Conservation (phyloP, 805 yeast species). For the Monosporozyma siamensis region DNA sequence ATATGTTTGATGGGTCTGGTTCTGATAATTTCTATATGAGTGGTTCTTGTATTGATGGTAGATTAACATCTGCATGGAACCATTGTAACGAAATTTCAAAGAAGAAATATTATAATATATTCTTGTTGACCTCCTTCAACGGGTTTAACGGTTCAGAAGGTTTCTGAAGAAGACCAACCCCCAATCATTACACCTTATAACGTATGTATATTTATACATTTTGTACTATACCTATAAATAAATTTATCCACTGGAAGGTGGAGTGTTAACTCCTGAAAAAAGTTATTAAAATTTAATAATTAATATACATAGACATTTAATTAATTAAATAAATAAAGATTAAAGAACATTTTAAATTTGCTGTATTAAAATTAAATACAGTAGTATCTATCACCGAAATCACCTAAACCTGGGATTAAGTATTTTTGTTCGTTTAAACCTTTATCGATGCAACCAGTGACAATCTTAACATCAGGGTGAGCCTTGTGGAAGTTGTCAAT, state of each 20-base stretch:
- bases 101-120: constrained; percentile 52
- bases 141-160: constrained; percentile 72
- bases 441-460: constrained; percentile 89
- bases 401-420: constrained; percentile 93
- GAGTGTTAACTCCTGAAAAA: too few species aligned
- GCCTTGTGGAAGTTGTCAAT: constrained; percentile 63
- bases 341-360: too few species aligned
- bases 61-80: constrained; percentile 75
- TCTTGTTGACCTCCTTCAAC: constrained; percentile 58
- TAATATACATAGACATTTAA: too few species aligned
- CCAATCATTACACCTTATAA: too few species aligned
- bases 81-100: constrained; percentile 65
- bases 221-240: neutral
- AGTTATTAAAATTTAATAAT: too few species aligned
- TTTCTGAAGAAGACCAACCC: constrained; percentile 29
- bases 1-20: constrained; percentile 66
- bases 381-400: constrained; percentile 96
- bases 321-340: too few species aligned
- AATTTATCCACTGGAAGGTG: neutral
- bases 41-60: constrained; percentile 78
- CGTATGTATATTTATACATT: neutral
- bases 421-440: constrained; percentile 76
- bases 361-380: constrained; percentile 46
- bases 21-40: constrained; percentile 78
- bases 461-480: constrained; percentile 78